A percentile compares a stretch with the other conserved stretches of the same genome.
Conservation (phyloP, 257 asterid genomes). For the Thymus mandschuricus region DNA sequence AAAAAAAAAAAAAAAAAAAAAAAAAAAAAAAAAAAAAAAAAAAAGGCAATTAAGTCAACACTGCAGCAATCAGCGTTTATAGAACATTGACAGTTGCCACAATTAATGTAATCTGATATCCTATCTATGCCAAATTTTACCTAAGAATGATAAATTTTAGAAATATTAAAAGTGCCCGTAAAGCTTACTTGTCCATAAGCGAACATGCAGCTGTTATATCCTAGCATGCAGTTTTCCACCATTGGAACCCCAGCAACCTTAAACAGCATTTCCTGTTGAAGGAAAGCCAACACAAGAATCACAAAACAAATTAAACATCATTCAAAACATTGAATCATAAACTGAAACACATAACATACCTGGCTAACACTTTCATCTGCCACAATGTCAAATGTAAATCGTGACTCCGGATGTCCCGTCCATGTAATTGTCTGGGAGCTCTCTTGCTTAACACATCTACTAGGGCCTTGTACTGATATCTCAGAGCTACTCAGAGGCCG, state of each 20-base stretch:
- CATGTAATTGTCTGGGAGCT: conserved; percentile 88
- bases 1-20: too few species aligned
- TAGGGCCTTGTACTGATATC: conserved; percentile 73
- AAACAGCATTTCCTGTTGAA: conserved; percentile 82
- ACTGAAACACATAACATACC: conserved; percentile 41
- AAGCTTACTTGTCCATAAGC: conserved; percentile 95
- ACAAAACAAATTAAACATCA: not conserved
- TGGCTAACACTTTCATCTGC: conserved; percentile 96
- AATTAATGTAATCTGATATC: not conserved
- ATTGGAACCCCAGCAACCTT: conserved; percentile 89
- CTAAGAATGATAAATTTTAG: not conserved
- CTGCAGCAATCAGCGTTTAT: not conserved
- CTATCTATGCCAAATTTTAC: not conserved
- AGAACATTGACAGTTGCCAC: conserved; percentile 16
- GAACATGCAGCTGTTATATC: conserved; percentile 98
- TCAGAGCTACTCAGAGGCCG: conserved; percentile 86
- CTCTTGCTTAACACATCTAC: conserved; percentile 82
- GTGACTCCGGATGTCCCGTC: conserved; percentile 87
- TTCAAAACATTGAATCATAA: not conserved
- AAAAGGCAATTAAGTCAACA: not conserved
- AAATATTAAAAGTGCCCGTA: not conserved
- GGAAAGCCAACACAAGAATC: conserved; percentile 23
- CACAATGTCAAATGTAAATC: conserved; percentile 83
- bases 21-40: too few species aligned
- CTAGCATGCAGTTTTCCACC: conserved; percentile 98